phyloP scores from a whole-genome alignment of 2,329 filamentous ascomycete genomes.

The Cladobotryum mycophilum region DNA sequence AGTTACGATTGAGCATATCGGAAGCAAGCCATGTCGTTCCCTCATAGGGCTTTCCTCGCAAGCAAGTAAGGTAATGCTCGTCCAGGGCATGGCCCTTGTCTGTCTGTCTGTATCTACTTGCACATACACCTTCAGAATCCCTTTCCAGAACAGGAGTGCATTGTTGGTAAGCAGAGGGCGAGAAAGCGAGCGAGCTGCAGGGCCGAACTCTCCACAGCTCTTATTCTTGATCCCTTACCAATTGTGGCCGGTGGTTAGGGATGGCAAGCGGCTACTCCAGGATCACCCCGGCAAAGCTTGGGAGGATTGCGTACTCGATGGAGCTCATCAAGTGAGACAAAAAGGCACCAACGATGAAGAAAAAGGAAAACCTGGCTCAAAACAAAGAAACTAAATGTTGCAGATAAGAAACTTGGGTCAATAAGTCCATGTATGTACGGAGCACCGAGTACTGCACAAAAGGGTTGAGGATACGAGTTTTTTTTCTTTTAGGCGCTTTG shows the following conservation, averaged over 20 bases:
- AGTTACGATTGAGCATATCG: too few relatives aligned
- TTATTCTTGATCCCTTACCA: not conserved
- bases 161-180: not conserved
- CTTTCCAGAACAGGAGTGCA: too few relatives aligned
- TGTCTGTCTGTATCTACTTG: too few relatives aligned
- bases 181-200: too few relatives aligned
- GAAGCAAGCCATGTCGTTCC: too few relatives aligned
- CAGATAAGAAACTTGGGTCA: not conserved
- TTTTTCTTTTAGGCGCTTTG: too few relatives aligned
- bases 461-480: too few relatives aligned
- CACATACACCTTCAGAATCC: too few relatives aligned
- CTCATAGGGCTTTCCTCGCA: too few relatives aligned
- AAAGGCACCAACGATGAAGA: slow-evolving; percentile 13
- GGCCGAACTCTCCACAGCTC: too few relatives aligned
- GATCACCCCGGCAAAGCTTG: not conserved
- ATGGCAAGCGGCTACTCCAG: not conserved
- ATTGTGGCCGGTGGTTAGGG: not conserved
- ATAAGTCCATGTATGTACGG: not conserved
- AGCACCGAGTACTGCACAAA: not conserved
- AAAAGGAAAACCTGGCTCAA: slow-evolving; percentile 8
- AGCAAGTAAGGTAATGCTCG: too few relatives aligned
- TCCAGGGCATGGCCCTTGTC: too few relatives aligned
- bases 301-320: not conserved
- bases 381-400: slow-evolving; percentile 11
- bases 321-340: not conserved